phyloP scores from a whole-genome alignment of 345 rosid genomes.

The Camelina sativa region DNA sequence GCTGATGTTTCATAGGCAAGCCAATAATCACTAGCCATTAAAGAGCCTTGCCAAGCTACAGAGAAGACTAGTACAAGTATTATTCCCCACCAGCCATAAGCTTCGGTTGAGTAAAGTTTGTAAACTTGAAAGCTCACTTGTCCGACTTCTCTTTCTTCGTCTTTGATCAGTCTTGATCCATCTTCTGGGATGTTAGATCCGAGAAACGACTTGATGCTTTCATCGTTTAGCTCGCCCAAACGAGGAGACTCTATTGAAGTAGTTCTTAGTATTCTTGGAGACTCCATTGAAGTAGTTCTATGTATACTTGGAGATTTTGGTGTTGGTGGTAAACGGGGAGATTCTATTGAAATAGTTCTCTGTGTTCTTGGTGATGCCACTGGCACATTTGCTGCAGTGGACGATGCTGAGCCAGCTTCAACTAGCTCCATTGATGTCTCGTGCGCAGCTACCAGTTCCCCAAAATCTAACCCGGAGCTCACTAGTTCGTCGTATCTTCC shows the following conservation, averaged over 20 bases:
- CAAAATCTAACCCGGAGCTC: slow-evolving; percentile 68
- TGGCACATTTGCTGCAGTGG: slow-evolving; percentile 42
- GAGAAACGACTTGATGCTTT: slow-evolving; percentile 48
- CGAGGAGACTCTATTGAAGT: slow-evolving; percentile 45
- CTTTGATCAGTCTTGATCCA: slow-evolving; percentile 78
- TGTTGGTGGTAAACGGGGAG: slow-evolving; percentile 35
- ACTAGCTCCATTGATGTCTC: slow-evolving; percentile 90
- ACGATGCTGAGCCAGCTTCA: slow-evolving; percentile 49
- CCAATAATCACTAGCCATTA: slow-evolving; percentile 96
- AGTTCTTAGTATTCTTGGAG: slow-evolving; percentile 28
- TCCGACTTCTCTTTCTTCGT: slow-evolving; percentile 89
- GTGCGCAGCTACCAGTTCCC: slow-evolving; percentile 82
- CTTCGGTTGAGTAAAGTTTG: slow-evolving; percentile 80
- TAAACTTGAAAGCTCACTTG: slow-evolving; percentile 75
- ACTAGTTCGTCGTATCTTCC: slow-evolving; percentile 74
- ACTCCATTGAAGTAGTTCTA: slow-evolving; percentile 40
- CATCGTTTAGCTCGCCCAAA: slow-evolving; percentile 53
- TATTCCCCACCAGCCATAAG: slow-evolving; percentile 97
- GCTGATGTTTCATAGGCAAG: slow-evolving; percentile 85
- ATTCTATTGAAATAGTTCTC: slow-evolving; percentile 38
- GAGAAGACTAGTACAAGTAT: slow-evolving; percentile 63
- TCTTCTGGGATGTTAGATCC: slow-evolving; percentile 59
- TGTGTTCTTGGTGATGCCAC: slow-evolving; percentile 39
- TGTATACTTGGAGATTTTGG: slow-evolving; percentile 42
- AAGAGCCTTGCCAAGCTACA: slow-evolving; percentile 75